Conservation (phyloP, 495 filamentous ascomycete species). For the Alectoria sarmentosa region DNA sequence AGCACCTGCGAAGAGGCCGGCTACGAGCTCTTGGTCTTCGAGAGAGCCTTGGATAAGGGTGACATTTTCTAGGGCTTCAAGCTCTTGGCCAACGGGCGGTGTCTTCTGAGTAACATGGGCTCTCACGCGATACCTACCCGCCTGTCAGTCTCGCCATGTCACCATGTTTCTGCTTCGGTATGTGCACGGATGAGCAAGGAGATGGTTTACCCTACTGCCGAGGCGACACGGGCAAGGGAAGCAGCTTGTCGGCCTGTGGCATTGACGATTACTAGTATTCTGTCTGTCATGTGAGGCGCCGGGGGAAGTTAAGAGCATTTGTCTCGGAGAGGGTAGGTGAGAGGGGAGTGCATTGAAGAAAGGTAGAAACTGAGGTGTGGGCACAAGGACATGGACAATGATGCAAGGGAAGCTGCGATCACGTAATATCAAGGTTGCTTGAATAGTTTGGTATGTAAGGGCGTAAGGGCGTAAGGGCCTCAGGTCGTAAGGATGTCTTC, state of each 20-base stretch:
- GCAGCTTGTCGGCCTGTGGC: conserved; percentile 88
- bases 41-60: conserved; percentile 74
- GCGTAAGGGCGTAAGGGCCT: too few species aligned
- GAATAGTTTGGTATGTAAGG: too few species aligned
- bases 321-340: too few species aligned
- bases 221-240: conserved; percentile 84
- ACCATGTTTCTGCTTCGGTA: background rate
- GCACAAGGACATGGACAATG: background rate
- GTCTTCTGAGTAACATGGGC: conserved; percentile 81
- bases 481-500: too few species aligned
- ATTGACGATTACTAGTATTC: conserved; percentile 90
- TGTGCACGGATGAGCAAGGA: background rate
- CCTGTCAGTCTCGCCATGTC: background rate
- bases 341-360: background rate
- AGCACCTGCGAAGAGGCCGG: conserved; percentile 70
- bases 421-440: too few species aligned
- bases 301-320: background rate
- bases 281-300: conserved; percentile 45
- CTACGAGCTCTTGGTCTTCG: conserved; percentile 65
- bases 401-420: background rate
- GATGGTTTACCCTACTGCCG: conserved; percentile 57
- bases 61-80: conserved; percentile 73
- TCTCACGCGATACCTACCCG: conserved; percentile 59
- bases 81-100: conserved; percentile 69
- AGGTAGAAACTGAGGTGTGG: background rate